These are phyloP conservation scores for Tetradesmus lagerheimii DNA, from an alignment of 139 green algal species.

Conservation along the genomic window DNA sequence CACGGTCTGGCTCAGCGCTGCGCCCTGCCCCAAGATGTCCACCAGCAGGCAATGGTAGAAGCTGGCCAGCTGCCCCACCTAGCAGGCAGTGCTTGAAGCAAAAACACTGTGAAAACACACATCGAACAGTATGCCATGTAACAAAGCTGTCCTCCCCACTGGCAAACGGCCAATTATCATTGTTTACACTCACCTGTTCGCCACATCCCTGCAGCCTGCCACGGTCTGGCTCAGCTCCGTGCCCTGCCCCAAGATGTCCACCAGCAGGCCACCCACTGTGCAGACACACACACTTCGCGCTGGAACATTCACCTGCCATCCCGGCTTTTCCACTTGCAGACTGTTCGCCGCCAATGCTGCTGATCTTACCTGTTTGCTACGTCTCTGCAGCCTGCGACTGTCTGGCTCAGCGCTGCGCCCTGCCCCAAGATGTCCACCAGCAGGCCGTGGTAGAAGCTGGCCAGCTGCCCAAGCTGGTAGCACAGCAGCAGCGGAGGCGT, in stretches of 20 bases:
- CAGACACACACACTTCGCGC: no score
- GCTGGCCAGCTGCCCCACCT: conserved; percentile 83
- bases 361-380: conserved; percentile 50
- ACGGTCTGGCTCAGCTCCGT: conserved; percentile 56
- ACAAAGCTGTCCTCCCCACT: no score
- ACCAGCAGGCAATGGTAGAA: conserved; percentile 80
- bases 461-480: conserved; percentile 87
- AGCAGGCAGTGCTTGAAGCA: conserved; percentile 86
- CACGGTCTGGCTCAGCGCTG: conserved; percentile 55
- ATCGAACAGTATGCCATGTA: no score
- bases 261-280: conserved; percentile 20
- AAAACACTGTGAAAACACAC: no score
- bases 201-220: conserved; percentile 61
- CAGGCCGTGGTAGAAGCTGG: conserved; percentile 84
- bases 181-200: conserved; percentile 31
- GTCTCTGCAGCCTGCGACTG: conserved; percentile 61
- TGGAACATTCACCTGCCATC: no score
- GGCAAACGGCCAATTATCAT: no score
- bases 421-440: conserved; percentile 50
- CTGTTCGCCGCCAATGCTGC: no score
- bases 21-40: conserved; percentile 43
- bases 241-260: conserved; percentile 38
- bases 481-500: conserved; percentile 77
- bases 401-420: conserved; percentile 52
- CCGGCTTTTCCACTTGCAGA: no score